Evolutionary conservation across 2,329 filamentous ascomycete genomes (phyloP), one percentile per base, ranked within the genome.

Genomic region (Hypoxylon sp.): DNA sequence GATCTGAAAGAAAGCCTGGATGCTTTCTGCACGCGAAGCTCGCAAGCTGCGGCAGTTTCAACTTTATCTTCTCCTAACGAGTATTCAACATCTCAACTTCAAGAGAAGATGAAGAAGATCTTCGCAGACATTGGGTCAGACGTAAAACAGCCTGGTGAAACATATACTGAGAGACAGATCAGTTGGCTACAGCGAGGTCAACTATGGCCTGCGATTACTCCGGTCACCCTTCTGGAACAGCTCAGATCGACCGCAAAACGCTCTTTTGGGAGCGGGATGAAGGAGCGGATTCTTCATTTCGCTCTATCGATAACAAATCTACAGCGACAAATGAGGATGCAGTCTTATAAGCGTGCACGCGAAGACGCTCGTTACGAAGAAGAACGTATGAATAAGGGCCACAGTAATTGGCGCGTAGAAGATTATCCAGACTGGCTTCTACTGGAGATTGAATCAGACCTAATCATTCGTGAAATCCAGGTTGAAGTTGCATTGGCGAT

Each of bases 371-470:
- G 74, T 75, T 71, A 78, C 1, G 42, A 71, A 1, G 83, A 86
- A 3, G 87, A 90, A 65, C 70, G 76, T 11, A 63, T 61, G 0
- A 87, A 86, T 53, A 33, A 39, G 0, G 88, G 87, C 0, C 89
- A 91, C 71, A 74, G 72, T 0, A 87, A 89, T 31, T 92, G 90
- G 90, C 73, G 81, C 2, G 85, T 88, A 0, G n/a, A 75, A 0
- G 78, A 87, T 0, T 76, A 84, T 33, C 82, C 88, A 0, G 90
- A 93, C 72, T 92, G 89, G 87, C 75, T 93, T 0, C 79, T 93
- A 0, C 77, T 93, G 0, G 90, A 93, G 68, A 85, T 93, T 13
- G 91, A 93, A 56, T 82, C 85, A 0, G 84, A 91, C 64, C 77
- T 93, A 2, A 80, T 90, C 29, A 88, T 93, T 57, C 85, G 91